phyloP scores from a whole-genome alignment of 75 land plant species.

The Chamaecyparis obtusa region DNA sequence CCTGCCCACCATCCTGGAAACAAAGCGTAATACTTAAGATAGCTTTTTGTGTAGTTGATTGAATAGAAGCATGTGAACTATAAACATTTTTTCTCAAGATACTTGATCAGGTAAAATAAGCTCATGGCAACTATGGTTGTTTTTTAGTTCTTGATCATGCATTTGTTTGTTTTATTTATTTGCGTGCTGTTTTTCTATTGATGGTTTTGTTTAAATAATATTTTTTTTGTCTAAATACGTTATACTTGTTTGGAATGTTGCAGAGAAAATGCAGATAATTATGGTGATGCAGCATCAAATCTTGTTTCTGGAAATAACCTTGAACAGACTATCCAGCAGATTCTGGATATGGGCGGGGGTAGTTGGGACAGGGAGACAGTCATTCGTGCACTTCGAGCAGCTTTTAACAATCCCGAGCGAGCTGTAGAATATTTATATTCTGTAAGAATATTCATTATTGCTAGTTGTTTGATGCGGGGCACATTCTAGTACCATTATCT shows the following conservation, averaged over 20 bases:
- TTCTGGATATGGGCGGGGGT: conserved; percentile 62
- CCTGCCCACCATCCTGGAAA: no score
- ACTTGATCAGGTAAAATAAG: background rate
- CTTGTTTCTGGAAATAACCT: conserved; percentile 49
- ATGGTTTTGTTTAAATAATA: background rate
- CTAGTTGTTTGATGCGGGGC: background rate
- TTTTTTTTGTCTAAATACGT: background rate
- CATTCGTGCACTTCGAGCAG: conserved; percentile 44
- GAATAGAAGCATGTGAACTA: no score
- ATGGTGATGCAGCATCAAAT: conserved; percentile 55
- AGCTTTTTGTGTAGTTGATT: no score
- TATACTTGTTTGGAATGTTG: background rate
- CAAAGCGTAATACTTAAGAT: no score
- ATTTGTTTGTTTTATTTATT: background rate
- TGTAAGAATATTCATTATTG: conserved; percentile 42
- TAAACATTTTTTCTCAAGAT: background rate
- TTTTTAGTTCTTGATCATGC: background rate
- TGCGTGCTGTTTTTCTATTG: background rate
- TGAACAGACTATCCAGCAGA: conserved; percentile 43
- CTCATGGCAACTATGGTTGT: background rate
- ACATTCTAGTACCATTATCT: background rate
- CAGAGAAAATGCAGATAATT: conserved; percentile 27
- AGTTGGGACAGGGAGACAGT: conserved; percentile 54
- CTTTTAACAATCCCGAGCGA: conserved; percentile 86
- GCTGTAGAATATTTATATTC: conserved; percentile 96